phyloP scores from a whole-genome alignment of 2,329 filamentous ascomycete species.

The Fusarium falciforme region DNA sequence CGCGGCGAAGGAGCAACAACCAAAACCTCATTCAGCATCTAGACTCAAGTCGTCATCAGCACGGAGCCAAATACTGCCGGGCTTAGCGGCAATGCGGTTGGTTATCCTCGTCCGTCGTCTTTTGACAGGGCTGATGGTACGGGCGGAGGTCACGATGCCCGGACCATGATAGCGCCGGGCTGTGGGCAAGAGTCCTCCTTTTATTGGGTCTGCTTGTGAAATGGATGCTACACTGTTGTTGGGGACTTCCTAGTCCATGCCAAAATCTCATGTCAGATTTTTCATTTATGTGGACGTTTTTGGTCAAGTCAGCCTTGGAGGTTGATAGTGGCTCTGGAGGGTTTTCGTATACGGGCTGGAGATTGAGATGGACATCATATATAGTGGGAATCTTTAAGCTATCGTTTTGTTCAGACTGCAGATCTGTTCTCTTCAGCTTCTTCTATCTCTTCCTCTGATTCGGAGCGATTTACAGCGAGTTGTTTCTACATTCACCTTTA shows the following conservation, averaged over 20 bases:
- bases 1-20: background rate
- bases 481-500: background rate
- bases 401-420: background rate
- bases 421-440: background rate
- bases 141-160: background rate
- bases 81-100: background rate
- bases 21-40: background rate
- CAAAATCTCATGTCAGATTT: slow-evolving; percentile 29
- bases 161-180: background rate
- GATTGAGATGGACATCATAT: background rate
- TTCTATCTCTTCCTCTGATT: background rate
- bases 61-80: background rate
- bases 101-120: background rate
- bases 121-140: slow-evolving; percentile 13
- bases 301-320: background rate
- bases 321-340: background rate
- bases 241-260: background rate
- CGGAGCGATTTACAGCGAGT: background rate
- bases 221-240: background rate
- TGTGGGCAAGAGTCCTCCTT: background rate
- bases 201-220: background rate
- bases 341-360: background rate
- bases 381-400: background rate
- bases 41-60: background rate
- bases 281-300: background rate